Base-by-base conservation (phyloP, 352 stramenopile genomes). In the Phytophthora pseudosyringae region DNA sequence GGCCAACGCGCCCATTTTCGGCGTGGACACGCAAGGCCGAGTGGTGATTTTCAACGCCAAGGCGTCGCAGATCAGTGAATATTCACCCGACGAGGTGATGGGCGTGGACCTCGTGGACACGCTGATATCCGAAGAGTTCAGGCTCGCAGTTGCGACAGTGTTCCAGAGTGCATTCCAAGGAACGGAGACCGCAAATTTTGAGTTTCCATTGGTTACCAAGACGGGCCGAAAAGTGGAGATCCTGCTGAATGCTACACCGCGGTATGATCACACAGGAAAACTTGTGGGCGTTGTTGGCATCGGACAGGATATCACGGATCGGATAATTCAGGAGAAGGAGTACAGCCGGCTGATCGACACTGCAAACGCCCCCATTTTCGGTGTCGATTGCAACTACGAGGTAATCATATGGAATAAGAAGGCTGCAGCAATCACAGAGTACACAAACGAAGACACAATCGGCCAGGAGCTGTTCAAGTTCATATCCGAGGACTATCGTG, bases 391-490 rank as follows among this genome's bases (percentile, higher is more conserved):
- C 25, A 68, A 88, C 25, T 88, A 76, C 21, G 40, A 77, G 13
- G 79, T 93, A 35, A 90, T 89, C 38, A 91, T 89, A 31, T 98
- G 91, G 91, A 98, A 98, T 54, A 87, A 96, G 40, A 95, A 94
- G 56, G 89, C 83, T 8, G 77, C 81, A 3, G 88, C 77, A 9
- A 84, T 88, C 31, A 96, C 88, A 16, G 87, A 94, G 28, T 97
- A 93, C 69, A 78, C 74, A 28, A 89, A 89, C 35, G 71, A 94
- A 59, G 90, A 98, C 67, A 86, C 87, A 3, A 88, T 97, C 46
- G 89, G 80, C 16, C 55, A 83, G 38, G 56, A 83, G 7, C 39
- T 90, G 21, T 71, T 87, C 26, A 80, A 87, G 38, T 92, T 90
- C 46, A 88, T 93, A 16, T 75, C 79, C 3, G 69, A 74, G 21